Base-by-base conservation (phyloP, 2,329 filamentous ascomycete species). In the Cladophialophora chaetospira region DNA sequence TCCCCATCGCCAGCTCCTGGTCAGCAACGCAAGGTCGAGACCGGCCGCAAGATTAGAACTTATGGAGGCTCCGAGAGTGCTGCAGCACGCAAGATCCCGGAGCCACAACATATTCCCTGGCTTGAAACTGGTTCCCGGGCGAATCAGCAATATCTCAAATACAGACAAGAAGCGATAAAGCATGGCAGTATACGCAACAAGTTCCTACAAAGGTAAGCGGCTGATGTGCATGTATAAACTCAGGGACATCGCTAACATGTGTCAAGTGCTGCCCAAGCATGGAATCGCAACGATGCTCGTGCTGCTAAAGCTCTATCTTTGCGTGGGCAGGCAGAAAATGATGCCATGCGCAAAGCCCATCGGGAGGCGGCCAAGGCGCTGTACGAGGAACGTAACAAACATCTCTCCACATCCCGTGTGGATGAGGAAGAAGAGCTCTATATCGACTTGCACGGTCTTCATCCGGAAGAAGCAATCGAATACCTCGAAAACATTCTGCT, bases 111-210 rank as follows among this genome's bases (percentile, higher is more conserved):
- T 66, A 91, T 99, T 44, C 94, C 94, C 0, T 99, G 94, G 94
- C 77, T 97, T 3, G 93, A 97, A 73, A 97, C 94, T 2, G 94
- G 94, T 19, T 87, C 93, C 51, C 85, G 84, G 62, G 90, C 90
- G 63, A 97, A 99, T 72, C 91, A 92, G 73, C 88, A 91, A 21
- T 99, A 99, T 71, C 83, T 99, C 65, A 96, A 96, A 75, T 91
- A 92, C 65, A 88, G 94, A 51, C 89, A 92, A 68, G 93, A 97
- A 74, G 94, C 94, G 56, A 96, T 99, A 72, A 96, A 96, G 75
- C 94, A 99, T 71, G 94, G 94, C 65, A 94, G 92, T 65, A 83
- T 97, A 70, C 85, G 94, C 62, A 99, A 97, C 73, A 97, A 97
- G 71, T 99, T 97, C 67, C 75, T 99, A 53, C 93, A 97, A 73